phyloP scores from a whole-genome alignment of 1,284 basidiomycete species.

The Cryptococcus wingfieldii region DNA sequence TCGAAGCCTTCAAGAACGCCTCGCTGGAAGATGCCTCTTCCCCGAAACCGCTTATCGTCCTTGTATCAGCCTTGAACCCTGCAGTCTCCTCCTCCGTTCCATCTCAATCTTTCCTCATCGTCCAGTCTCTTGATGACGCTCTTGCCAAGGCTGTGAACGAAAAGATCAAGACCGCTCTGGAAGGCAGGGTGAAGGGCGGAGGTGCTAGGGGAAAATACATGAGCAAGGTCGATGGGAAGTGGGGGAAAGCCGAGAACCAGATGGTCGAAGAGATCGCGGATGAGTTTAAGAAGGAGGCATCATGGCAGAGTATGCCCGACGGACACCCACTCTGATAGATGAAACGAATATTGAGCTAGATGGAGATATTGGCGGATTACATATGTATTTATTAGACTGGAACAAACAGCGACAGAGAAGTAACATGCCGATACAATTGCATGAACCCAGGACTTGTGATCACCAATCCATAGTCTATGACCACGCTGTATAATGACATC shows the following conservation, averaged over 20 bases:
- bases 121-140: conserved; percentile 59
- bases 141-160: conserved; percentile 59
- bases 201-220: conserved; percentile 49
- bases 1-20: conserved; percentile 55
- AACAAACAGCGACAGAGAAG: too few relatives aligned
- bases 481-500: too few relatives aligned
- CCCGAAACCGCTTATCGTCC: conserved; percentile 52
- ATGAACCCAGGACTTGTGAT: too few relatives aligned
- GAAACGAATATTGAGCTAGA: too few relatives aligned
- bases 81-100: neutral
- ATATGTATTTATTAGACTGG: too few relatives aligned
- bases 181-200: conserved; percentile 46
- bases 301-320: neutral
- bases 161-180: conserved; percentile 52
- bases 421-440: too few relatives aligned
- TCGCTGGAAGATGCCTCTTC: neutral
- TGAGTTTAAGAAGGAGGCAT: neutral
- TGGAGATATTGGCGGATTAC: too few relatives aligned
- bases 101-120: conserved; percentile 53
- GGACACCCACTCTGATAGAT: too few relatives aligned
- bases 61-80: conserved; percentile 25
- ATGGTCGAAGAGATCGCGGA: conserved; percentile 20
- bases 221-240: conserved; percentile 47
- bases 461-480: too few relatives aligned
- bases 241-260: conserved; percentile 32